These are phyloP conservation scores for Thymus quinquecostatus DNA, from an alignment of 257 asterid genomes.

Conservation along the genomic window DNA sequence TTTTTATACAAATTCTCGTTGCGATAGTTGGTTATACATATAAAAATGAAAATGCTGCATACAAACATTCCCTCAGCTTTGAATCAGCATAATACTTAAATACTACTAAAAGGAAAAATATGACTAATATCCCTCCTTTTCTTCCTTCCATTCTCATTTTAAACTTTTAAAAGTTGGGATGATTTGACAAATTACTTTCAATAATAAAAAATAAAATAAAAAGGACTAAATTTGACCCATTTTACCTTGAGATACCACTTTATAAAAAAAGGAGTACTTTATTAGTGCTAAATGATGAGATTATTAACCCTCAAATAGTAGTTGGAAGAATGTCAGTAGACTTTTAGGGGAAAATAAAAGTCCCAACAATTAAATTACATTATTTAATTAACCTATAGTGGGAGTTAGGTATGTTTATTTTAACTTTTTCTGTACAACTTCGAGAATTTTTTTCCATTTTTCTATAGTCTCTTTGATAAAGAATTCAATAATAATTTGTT, in stretches of 20 bases:
- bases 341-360: constrained; percentile 6
- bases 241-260: constrained; percentile 30
- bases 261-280: constrained; percentile 7
- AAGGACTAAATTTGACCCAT: constrained; percentile 35
- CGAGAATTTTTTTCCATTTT: constrained; percentile 24
- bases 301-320: constrained; percentile 24
- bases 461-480: not conserved
- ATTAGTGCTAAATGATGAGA: constrained; percentile 37
- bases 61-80: constrained; percentile 24
- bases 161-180: constrained; percentile 6
- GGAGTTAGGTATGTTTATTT: constrained; percentile 36
- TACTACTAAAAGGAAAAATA: too few relatives aligned
- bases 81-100: not conserved
- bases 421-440: constrained; percentile 35
- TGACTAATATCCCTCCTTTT: not conserved
- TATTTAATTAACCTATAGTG: constrained; percentile 29
- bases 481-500: constrained; percentile 10
- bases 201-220: not conserved
- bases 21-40: not conserved
- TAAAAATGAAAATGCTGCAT: not conserved
- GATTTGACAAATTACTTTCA: constrained; percentile 29
- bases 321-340: constrained; percentile 32
- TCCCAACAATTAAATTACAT: constrained; percentile 14
- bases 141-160: not conserved
- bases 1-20: not conserved